phyloP scores from a whole-genome alignment of 139 green algal species.

The Chlamydomonas sp. region DNA sequence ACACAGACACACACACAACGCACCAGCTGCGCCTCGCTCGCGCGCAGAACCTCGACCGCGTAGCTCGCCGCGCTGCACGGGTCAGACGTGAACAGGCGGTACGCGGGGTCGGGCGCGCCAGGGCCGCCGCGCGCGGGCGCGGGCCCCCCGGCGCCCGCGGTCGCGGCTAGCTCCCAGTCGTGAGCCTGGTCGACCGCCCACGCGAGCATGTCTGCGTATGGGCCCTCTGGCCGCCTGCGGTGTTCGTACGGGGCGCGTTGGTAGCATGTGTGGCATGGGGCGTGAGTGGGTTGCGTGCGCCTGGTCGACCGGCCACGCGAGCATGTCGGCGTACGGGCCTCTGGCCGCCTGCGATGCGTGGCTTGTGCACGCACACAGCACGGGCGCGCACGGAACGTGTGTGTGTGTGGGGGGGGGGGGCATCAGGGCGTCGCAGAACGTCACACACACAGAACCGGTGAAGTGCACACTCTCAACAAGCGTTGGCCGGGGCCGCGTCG shows the following conservation, averaged over 20 bases:
- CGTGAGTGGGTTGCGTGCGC: not conserved
- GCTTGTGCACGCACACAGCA: not conserved
- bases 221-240: conserved; percentile 43
- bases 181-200: conserved; percentile 55
- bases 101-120: too few relatives aligned
- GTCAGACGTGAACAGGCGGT: conserved; percentile 28
- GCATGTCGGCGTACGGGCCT: not conserved
- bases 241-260: conserved; percentile 21
- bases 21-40: too few relatives aligned
- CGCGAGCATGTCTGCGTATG: conserved; percentile 54
- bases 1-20: too few relatives aligned
- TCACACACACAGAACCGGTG: not conserved
- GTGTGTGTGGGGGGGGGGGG: not conserved
- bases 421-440: not conserved
- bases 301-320: not conserved
- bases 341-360: too few relatives aligned
- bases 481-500: not conserved
- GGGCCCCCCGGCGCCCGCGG: conserved; percentile 28
- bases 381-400: not conserved
- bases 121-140: too few relatives aligned
- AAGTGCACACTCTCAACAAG: not conserved
- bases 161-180: conserved; percentile 59
- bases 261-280: not conserved
- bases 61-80: conserved; percentile 14
- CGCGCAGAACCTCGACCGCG: conserved; percentile 18